phyloP scores from a whole-genome alignment of 768 basidiomycete genomes.

The Podaxis sp. region DNA sequence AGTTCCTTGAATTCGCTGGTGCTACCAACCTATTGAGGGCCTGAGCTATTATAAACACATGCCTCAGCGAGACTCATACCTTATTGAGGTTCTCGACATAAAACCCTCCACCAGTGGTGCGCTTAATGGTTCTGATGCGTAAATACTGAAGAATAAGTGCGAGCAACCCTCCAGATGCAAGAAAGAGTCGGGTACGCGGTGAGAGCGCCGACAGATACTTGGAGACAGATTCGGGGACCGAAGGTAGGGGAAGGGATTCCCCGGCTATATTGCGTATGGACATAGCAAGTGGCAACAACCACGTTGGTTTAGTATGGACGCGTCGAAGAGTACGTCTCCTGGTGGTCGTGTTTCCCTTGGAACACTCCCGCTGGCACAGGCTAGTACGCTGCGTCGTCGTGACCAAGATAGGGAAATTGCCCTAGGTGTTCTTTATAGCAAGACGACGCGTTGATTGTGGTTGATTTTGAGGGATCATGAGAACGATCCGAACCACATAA shows the following conservation, averaged over 20 bases:
- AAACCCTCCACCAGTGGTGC: neutral
- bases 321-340: neutral
- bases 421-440: neutral
- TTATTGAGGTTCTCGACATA: slow-evolving; percentile 2
- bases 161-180: slow-evolving; percentile 9
- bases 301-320: neutral
- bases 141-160: slow-evolving; percentile 1
- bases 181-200: neutral
- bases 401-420: neutral
- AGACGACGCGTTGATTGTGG: too few species aligned
- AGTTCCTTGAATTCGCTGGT: neutral
- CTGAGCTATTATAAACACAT: neutral
- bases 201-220: neutral
- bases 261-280: neutral
- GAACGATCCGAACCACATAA: neutral
- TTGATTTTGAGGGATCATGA: neutral
- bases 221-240: neutral
- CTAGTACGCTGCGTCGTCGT: neutral
- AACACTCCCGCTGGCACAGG: neutral
- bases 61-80: neutral
- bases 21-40: slow-evolving; percentile 1
- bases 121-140: neutral
- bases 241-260: neutral
- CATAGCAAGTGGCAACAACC: neutral
- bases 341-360: neutral